phyloP scores from a whole-genome alignment of 495 filamentous ascomycete genomes.

The Clohesyomyces aquaticus region DNA sequence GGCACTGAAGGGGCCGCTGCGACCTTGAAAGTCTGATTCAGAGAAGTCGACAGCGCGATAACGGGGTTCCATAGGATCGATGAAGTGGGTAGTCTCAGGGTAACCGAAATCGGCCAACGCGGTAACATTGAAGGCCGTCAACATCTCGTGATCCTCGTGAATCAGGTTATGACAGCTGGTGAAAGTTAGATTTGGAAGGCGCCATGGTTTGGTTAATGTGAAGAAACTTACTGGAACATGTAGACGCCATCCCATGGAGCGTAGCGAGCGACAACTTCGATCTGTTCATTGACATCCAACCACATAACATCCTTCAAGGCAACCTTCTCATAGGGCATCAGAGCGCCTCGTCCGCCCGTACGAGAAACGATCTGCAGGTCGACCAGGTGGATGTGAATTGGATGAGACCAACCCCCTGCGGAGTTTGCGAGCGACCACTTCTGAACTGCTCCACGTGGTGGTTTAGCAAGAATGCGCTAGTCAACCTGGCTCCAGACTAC shows the following conservation, averaged over 20 bases:
- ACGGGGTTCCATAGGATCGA: constrained; percentile 47
- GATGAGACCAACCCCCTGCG: constrained; percentile 24
- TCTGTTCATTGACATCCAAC: constrained; percentile 48
- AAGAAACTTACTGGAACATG: no score
- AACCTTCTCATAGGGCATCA: constrained; percentile 55
- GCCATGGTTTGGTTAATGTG: neutral
- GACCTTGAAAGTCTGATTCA: no score
- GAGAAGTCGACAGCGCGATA: no score
- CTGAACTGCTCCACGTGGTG: constrained; percentile 53
- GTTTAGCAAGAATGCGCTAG: constrained; percentile 56
- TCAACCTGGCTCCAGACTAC: constrained; percentile 53
- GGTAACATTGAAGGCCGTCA: constrained; percentile 63
- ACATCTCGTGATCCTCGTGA: constrained; percentile 66
- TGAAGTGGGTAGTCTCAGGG: constrained; percentile 49
- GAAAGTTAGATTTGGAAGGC: constrained; percentile 17
- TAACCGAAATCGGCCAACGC: constrained; percentile 54
- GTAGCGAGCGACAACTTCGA: constrained; percentile 55
- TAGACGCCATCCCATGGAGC: constrained; percentile 60
- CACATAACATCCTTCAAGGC: constrained; percentile 60
- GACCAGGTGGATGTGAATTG: constrained; percentile 62
- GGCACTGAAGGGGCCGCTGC: no score
- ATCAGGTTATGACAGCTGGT: constrained; percentile 56
- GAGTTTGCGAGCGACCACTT: constrained; percentile 53
- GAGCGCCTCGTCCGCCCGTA: constrained; percentile 45
- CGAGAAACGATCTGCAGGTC: constrained; percentile 58